Evolutionary conservation across 306 rosid genomes (phyloP).

Genomic region (Spatholobus suberectus): DNA sequence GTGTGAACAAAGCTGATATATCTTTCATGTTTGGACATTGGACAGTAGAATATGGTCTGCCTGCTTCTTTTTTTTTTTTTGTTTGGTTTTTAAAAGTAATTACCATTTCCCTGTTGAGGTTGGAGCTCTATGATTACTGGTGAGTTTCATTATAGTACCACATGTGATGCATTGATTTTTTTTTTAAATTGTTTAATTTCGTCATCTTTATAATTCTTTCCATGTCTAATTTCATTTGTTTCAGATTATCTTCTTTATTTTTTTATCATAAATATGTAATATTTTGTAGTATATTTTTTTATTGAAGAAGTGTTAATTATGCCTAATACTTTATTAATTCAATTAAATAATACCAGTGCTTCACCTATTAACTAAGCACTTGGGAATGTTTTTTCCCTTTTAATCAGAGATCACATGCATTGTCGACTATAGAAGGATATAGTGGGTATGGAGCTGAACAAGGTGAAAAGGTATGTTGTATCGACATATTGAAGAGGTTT

Average conservation of each 20-base stretch:
- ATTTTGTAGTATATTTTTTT: neutral
- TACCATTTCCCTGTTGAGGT: neutral
- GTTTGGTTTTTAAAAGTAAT: no score
- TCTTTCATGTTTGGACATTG: slow-evolving; percentile 28
- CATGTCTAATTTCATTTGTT: slow-evolving; percentile 24
- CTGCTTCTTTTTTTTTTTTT: neutral
- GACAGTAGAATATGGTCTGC: neutral
- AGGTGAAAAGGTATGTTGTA: slow-evolving; percentile 83
- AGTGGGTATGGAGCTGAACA: slow-evolving; percentile 99
- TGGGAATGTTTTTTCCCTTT: slow-evolving; percentile 2
- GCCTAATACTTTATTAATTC: slow-evolving; percentile 28
- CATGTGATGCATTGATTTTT: no score
- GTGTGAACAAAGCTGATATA: slow-evolving; percentile 8
- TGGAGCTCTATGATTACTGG: neutral
- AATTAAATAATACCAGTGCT: slow-evolving; percentile 8
- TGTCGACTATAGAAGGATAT: slow-evolving; percentile 87
- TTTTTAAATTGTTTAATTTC: no score
- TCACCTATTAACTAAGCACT: slow-evolving; percentile 10
- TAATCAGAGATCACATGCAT: slow-evolving; percentile 72
- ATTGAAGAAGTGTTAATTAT: neutral
- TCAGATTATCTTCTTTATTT: neutral
- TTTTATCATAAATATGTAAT: slow-evolving; percentile 18
- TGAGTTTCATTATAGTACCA: slow-evolving; percentile 12
- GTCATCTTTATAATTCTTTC: no score
- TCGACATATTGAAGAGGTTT: slow-evolving; percentile 16